These are phyloP conservation scores for Exidia glandulosa DNA, from an alignment of 768 basidiomycete genomes.

Conservation along the genomic window DNA sequence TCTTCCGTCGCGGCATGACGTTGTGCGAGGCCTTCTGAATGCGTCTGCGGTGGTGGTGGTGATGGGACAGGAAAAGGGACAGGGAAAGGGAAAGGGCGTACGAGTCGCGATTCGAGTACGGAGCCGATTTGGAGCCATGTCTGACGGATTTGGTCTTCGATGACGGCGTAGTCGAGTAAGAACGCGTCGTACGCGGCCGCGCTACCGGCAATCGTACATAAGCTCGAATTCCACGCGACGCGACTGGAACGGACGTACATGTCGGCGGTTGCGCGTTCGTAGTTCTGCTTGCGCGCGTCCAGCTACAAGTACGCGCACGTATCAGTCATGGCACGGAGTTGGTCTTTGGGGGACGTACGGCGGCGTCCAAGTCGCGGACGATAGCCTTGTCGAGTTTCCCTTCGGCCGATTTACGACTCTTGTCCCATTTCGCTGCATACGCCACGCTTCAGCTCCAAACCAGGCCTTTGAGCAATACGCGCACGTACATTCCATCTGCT, in stretches of 20 bases:
- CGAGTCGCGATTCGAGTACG: background rate
- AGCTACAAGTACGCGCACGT: too few species aligned
- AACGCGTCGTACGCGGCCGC: background rate
- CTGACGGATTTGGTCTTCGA: background rate
- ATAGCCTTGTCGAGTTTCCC: background rate
- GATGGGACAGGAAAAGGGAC: too few species aligned
- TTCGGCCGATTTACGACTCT: background rate
- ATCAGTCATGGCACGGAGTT: too few species aligned
- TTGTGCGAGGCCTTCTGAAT: background rate
- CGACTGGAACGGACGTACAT: background rate
- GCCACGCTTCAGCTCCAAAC: background rate
- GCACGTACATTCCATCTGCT: background rate
- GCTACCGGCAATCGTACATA: background rate
- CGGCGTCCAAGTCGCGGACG: background rate
- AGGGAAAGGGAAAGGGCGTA: too few species aligned
- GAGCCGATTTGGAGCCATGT: background rate
- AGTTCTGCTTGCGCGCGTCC: too few species aligned
- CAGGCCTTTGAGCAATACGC: background rate
- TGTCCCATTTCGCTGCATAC: background rate
- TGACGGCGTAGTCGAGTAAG: background rate
- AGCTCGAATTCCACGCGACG: background rate
- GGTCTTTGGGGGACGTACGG: background rate
- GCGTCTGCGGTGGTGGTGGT: background rate
- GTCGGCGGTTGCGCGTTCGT: too few species aligned
- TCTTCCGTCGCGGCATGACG: background rate